Evolutionary conservation across 768 basidiomycete genomes (phyloP).

Genomic region (Kwoniella newhampshirensis): DNA sequence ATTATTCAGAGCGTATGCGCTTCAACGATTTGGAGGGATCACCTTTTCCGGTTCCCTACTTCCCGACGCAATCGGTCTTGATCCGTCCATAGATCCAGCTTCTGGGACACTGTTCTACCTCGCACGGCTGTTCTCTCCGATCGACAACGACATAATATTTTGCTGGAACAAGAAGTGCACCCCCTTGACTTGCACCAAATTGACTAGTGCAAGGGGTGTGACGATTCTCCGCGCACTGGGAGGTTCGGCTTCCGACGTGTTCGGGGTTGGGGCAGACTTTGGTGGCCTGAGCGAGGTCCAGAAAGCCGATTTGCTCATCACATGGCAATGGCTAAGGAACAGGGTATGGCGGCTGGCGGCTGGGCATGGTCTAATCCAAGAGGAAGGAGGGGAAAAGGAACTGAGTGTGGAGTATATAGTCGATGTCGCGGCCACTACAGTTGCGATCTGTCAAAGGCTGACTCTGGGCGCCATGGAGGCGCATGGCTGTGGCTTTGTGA

Average conservation of each 20-base stretch:
- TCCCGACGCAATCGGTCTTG: background rate
- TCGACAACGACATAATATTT: slow-evolving; percentile 35
- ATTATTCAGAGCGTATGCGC: slow-evolving; percentile 31
- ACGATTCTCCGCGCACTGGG: slow-evolving; percentile 10
- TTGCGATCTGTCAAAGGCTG: slow-evolving; percentile 26
- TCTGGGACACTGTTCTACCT: slow-evolving; percentile 28
- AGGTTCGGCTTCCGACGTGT: slow-evolving; percentile 22
- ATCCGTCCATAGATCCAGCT: slow-evolving; percentile 15
- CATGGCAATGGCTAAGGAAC: slow-evolving; percentile 43
- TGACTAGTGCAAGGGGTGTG: slow-evolving; percentile 11
- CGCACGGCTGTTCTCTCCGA: slow-evolving; percentile 31
- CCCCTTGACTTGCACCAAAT: slow-evolving; percentile 12
- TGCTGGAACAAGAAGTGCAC: slow-evolving; percentile 42
- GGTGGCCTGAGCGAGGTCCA: slow-evolving; percentile 29
- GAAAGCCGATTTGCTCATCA: slow-evolving; percentile 38
- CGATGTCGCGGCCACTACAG: slow-evolving; percentile 25
- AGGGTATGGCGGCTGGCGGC: slow-evolving; percentile 32
- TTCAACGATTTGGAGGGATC: slow-evolving; percentile 31
- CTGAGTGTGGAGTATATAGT: slow-evolving; percentile 27
- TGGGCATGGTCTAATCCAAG: slow-evolving; percentile 28
- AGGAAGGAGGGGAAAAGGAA: slow-evolving; percentile 10
- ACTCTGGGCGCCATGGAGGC: slow-evolving; percentile 28
- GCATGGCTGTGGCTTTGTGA: slow-evolving; percentile 41
- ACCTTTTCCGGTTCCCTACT: slow-evolving; percentile 8
- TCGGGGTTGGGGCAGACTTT: slow-evolving; percentile 19